Conservation (phyloP, 805 yeast species). For the Starmerella roubikii region DNA sequence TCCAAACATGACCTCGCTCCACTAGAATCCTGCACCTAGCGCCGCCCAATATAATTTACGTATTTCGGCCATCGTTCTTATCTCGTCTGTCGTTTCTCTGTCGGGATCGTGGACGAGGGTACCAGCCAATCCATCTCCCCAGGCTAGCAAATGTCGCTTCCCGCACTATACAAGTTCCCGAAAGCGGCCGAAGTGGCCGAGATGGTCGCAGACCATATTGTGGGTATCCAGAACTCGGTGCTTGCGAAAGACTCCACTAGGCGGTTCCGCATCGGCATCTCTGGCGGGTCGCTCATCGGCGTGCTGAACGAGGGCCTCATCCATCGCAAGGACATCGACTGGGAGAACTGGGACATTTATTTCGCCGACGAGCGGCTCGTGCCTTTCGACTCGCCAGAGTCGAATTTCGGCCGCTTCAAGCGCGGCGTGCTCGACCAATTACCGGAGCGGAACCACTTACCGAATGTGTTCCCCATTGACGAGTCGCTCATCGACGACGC, state of each 20-base stretch:
- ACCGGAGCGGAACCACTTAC: conserved; percentile 37
- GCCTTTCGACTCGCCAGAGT: conserved; percentile 66
- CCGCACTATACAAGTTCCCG: conserved; percentile 83
- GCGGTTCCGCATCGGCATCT: conserved; percentile 77
- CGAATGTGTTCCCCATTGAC: conserved; percentile 73
- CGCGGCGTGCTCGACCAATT: conserved; percentile 64
- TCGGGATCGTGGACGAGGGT: neutral
- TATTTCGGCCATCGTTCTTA: no score
- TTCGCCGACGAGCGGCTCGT: conserved; percentile 95
- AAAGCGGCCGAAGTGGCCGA: conserved; percentile 84
- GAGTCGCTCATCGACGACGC: conserved; percentile 45
- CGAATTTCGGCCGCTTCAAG: conserved; percentile 84
- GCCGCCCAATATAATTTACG: no score
- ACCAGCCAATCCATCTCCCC: neutral
- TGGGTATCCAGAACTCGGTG: conserved; percentile 71
- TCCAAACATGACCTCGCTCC: no score
- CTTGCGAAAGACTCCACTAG: conserved; percentile 31
- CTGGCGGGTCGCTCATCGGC: conserved; percentile 84
- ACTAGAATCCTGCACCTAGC: no score
- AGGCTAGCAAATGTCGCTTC: conserved; percentile 29
- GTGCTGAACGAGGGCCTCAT: conserved; percentile 79
- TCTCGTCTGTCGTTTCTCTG: neutral
- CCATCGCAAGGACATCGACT: conserved; percentile 59
- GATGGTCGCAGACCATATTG: conserved; percentile 91
- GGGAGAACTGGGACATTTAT: conserved; percentile 92